Conservation (phyloP, 495 filamentous ascomycete species). For the Podospora conica region DNA sequence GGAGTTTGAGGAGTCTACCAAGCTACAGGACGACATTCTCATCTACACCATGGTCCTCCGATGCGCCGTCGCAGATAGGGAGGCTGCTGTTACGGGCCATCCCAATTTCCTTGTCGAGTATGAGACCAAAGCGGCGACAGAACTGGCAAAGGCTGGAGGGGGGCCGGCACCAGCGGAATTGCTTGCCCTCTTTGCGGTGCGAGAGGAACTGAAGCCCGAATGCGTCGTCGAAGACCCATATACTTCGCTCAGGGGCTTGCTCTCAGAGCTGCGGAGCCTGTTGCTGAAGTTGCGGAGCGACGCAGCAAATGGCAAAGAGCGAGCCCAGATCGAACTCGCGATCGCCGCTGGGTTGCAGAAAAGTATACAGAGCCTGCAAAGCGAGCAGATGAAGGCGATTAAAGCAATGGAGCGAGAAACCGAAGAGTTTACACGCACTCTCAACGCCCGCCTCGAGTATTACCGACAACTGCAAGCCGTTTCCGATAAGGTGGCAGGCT, state of each 20-base stretch:
- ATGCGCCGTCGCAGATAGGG: conserved; percentile 69
- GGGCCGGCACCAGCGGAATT: conserved; percentile 69
- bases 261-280: conserved; percentile 62
- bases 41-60: conserved; percentile 74
- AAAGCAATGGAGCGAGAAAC: conserved; percentile 62
- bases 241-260: conserved; percentile 61
- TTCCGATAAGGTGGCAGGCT: conserved; percentile 76
- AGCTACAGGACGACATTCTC: conserved; percentile 75
- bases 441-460: conserved; percentile 79
- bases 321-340: conserved; percentile 58
- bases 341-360: conserved; percentile 51
- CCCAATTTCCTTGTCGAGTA: conserved; percentile 73
- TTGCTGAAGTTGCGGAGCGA: conserved; percentile 57
- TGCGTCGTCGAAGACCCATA: conserved; percentile 33
- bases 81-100: conserved; percentile 67
- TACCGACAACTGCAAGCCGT: conserved; percentile 84
- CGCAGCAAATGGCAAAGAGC: conserved; percentile 51
- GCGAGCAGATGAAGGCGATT: conserved; percentile 58
- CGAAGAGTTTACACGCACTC: conserved; percentile 65
- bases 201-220: conserved; percentile 52
- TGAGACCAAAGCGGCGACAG: conserved; percentile 56
- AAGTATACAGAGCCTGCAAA: conserved; percentile 52
- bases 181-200: conserved; percentile 51
- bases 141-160: conserved; percentile 52
- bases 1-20: conserved; percentile 82